phyloP scores from a whole-genome alignment of 139 green algal genomes.

The Chlamydomonas asymmetrica region DNA sequence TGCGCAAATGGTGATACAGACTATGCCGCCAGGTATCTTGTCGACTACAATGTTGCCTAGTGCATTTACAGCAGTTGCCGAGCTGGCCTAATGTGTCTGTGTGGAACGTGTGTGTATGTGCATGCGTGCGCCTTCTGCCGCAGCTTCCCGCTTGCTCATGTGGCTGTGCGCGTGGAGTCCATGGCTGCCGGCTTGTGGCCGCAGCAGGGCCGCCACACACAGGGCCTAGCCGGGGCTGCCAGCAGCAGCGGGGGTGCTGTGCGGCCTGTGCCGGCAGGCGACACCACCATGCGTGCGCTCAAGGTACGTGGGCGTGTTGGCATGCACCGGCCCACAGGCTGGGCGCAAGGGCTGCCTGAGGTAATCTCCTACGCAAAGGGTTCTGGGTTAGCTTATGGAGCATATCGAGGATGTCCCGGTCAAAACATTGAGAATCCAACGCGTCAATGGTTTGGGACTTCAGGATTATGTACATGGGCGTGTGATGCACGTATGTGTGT shows the following conservation, averaged over 20 bases:
- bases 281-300: slow-evolving; percentile 12
- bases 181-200: slow-evolving; percentile 75
- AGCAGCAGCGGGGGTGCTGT: slow-evolving; percentile 3
- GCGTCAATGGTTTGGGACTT: no score
- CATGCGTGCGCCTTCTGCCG: not conserved
- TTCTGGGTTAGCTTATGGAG: no score
- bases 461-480: no score
- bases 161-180: slow-evolving; percentile 75
- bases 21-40: no score
- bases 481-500: no score
- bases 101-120: slow-evolving; percentile 4
- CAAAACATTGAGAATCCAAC: no score
- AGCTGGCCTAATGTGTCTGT: not conserved
- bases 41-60: not conserved
- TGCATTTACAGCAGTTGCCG: not conserved
- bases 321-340: not conserved
- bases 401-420: no score
- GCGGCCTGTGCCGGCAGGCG: not conserved
- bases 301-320: not conserved
- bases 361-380: no score
- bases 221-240: not conserved
- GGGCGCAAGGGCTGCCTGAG: no score
- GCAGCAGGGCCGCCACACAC: not conserved
- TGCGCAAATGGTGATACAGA: no score
- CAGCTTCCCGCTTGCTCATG: slow-evolving; percentile 65